Percentiles rank a stretch among this genome's conserved stretches.
phyloP scores from a whole-genome alignment of 352 stramenopile species.

The Globisporangium lucens region DNA sequence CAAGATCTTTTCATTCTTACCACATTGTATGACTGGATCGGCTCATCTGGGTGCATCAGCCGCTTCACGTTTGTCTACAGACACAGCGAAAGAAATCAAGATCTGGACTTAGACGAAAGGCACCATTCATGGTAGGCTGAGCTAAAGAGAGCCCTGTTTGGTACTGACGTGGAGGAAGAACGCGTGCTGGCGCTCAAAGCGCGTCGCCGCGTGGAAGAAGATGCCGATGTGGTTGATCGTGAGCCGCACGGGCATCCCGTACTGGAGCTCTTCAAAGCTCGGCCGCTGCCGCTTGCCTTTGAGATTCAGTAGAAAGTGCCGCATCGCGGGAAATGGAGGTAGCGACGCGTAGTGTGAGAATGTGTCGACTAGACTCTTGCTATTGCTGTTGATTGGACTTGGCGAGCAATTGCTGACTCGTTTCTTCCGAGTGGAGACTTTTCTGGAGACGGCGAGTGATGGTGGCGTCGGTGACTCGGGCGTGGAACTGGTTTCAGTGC shows the following conservation, averaged over 20 bases:
- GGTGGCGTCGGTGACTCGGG: background rate
- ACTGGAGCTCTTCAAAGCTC: constrained; percentile 38
- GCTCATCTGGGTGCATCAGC: constrained; percentile 3
- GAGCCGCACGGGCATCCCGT: constrained; percentile 50
- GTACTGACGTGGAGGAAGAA: constrained; percentile 48
- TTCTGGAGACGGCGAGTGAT: background rate
- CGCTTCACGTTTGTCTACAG: constrained; percentile 8
- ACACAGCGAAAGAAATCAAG: background rate
- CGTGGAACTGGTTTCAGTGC: background rate
- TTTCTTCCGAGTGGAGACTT: background rate
- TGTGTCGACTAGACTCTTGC: background rate
- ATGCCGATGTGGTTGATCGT: constrained; percentile 54
- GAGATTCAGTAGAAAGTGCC: constrained; percentile 53
- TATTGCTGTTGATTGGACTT: background rate
- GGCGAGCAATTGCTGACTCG: background rate
- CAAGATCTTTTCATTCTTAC: background rate
- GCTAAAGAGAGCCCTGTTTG: background rate
- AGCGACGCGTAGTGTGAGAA: constrained; percentile 14
- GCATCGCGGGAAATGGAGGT: constrained; percentile 47
- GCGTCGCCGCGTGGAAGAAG: constrained; percentile 48
- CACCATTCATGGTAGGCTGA: background rate
- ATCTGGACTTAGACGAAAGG: background rate
- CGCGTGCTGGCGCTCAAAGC: constrained; percentile 54
- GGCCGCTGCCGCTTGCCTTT: constrained; percentile 50
- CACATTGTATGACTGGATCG: background rate